Evolutionary conservation across 2,329 filamentous ascomycete species (phyloP).

Genomic region (Pochonia chlamydosporia): DNA sequence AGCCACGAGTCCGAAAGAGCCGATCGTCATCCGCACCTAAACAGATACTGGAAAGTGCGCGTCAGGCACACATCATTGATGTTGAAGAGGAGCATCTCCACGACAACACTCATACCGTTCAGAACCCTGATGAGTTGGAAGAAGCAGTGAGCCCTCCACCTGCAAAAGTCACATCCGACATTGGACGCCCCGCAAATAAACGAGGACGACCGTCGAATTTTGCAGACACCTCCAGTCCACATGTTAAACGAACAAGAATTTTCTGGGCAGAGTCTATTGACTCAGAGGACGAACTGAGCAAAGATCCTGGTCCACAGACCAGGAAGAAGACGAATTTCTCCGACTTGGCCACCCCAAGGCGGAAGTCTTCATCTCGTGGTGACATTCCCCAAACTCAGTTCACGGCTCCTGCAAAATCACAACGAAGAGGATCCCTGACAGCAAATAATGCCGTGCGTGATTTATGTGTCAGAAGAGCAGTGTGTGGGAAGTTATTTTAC

Average conservation of each 20-base stretch:
- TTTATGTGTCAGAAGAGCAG: slow-evolving; percentile 17
- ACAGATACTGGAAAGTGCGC: background rate
- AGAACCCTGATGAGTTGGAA: background rate
- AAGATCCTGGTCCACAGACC: slow-evolving; percentile 4
- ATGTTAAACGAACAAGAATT: slow-evolving; percentile 12
- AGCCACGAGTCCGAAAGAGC: background rate
- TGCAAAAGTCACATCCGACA: slow-evolving; percentile 17
- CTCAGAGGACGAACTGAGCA: slow-evolving; percentile 26
- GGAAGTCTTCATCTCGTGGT: slow-evolving; percentile 12
- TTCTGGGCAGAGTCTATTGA: slow-evolving; percentile 11
- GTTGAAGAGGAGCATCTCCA: background rate
- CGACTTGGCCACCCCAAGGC: background rate
- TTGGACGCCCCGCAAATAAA: slow-evolving; percentile 5
- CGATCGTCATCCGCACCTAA: slow-evolving; percentile 18
- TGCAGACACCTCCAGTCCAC: slow-evolving; percentile 7
- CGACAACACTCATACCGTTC: background rate
- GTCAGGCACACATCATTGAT: background rate
- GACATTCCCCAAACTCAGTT: slow-evolving; percentile 22
- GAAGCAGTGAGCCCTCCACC: slow-evolving; percentile 11
- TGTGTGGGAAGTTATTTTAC: slow-evolving; percentile 15
- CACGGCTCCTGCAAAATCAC: background rate
- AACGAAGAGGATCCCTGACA: background rate
- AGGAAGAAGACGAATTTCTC: slow-evolving; percentile 12
- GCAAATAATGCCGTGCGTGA: background rate
- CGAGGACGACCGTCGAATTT: slow-evolving; percentile 4